Percentiles rank a stretch among this genome's conserved stretches.
phyloP scores from a whole-genome alignment of 139 green algal genomes.

The Picochlorum sp. region DNA sequence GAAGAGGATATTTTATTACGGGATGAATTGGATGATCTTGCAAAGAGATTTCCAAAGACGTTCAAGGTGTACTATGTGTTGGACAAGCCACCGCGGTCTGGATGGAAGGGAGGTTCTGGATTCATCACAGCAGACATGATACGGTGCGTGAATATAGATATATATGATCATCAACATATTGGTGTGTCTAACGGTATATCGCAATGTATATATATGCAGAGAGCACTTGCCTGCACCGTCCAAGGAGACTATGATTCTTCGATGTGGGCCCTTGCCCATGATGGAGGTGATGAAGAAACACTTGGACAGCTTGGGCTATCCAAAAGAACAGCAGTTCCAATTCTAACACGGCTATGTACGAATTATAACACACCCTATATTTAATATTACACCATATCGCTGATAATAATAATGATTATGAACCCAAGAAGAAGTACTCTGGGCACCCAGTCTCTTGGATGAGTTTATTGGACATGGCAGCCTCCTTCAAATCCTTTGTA shows the following conservation, averaged over 20 bases:
- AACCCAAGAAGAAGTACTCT: slow-evolving; percentile 51
- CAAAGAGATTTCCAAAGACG: slow-evolving; percentile 33
- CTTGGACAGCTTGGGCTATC: slow-evolving; percentile 68
- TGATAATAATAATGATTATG: not conserved
- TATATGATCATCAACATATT: not conserved
- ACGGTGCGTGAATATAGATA: slow-evolving; percentile 3
- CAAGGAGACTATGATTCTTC: slow-evolving; percentile 50
- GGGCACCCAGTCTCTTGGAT: slow-evolving; percentile 59
- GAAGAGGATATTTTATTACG: slow-evolving; percentile 86
- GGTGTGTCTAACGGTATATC: not conserved
- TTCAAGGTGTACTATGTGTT: slow-evolving; percentile 59
- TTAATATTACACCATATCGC: too few species aligned
- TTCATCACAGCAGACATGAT: slow-evolving; percentile 78
- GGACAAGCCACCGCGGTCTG: slow-evolving; percentile 36
- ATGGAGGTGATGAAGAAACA: slow-evolving; percentile 73
- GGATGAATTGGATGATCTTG: slow-evolving; percentile 50
- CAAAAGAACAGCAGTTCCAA: slow-evolving; percentile 69
- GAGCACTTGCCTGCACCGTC: slow-evolving; percentile 44
- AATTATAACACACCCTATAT: too few species aligned
- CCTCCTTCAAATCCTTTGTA: slow-evolving; percentile 42
- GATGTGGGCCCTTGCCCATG: slow-evolving; percentile 84
- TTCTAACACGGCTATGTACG: slow-evolving; percentile 47
- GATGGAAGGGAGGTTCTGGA: slow-evolving; percentile 61
- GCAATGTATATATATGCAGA: not conserved
- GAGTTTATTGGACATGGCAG: slow-evolving; percentile 8